Percentiles rank a stretch among this genome's conserved stretches.
These are phyloP conservation scores for Pythium volutum DNA, from an alignment of 352 stramenopile genomes.

Conservation along the genomic window DNA sequence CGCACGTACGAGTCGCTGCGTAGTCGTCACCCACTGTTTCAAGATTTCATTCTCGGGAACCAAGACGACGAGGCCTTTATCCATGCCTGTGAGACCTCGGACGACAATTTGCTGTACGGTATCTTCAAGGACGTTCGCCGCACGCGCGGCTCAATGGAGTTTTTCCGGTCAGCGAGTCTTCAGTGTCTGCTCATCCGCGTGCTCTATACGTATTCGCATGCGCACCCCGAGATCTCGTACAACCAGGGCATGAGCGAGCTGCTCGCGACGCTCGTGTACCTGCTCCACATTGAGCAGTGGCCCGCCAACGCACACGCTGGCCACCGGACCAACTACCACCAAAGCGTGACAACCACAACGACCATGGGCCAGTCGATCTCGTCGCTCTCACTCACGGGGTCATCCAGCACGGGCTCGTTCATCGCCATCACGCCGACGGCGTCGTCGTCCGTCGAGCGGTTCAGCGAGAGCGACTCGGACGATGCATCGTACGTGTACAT, in stretches of 20 bases:
- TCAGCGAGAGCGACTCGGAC: conserved; percentile 38
- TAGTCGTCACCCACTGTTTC: conserved; percentile 34
- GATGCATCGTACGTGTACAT: conserved; percentile 72
- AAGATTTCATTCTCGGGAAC: conserved; percentile 24
- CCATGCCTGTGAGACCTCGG: conserved; percentile 41
- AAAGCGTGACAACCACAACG: background rate
- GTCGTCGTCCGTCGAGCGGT: conserved; percentile 28
- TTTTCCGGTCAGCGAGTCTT: conserved; percentile 43
- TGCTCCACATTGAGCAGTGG: conserved; percentile 70
- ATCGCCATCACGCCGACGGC: conserved; percentile 16
- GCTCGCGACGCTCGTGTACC: conserved; percentile 66
- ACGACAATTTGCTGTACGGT: conserved; percentile 53
- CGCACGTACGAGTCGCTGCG: conserved; percentile 40
- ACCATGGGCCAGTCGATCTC: conserved; percentile 7
- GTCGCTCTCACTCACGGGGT: conserved; percentile 11
- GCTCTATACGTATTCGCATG: conserved; percentile 66
- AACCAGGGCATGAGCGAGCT: conserved; percentile 79
- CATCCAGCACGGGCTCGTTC: conserved; percentile 19
- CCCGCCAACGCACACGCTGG: background rate
- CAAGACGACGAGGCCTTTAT: conserved; percentile 46
- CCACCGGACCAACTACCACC: conserved; percentile 1
- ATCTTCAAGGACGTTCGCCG: conserved; percentile 75
- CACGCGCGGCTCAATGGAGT: conserved; percentile 57
- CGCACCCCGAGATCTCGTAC: conserved; percentile 68
- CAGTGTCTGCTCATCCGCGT: conserved; percentile 64